Evolutionary conservation across 345 rosid species (phyloP).

Genomic region (Populus pruinosa): DNA sequence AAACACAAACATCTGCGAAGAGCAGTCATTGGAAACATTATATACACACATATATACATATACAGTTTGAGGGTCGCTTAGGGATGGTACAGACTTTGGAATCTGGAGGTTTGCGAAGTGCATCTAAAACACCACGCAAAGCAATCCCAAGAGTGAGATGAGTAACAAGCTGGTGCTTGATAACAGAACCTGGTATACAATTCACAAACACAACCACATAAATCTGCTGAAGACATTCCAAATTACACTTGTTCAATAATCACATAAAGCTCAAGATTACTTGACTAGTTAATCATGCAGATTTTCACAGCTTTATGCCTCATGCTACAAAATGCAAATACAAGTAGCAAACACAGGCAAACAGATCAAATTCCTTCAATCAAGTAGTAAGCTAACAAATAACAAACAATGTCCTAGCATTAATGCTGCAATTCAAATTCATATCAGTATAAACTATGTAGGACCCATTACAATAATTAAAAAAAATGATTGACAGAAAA

Average conservation of each 20-base stretch:
- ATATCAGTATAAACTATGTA: background rate
- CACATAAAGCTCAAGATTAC: background rate
- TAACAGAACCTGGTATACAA: conserved; percentile 70
- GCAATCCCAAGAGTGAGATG: conserved; percentile 93
- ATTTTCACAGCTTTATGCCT: background rate
- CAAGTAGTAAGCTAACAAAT: background rate
- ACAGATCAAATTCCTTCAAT: background rate
- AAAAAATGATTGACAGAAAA: background rate
- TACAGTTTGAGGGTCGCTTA: background rate
- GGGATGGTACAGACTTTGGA: conserved; percentile 64
- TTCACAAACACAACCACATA: conserved; percentile 9
- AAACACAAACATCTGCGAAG: conserved; percentile 85
- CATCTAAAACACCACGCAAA: conserved; percentile 86
- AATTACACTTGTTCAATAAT: background rate
- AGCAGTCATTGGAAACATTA: conserved; percentile 9
- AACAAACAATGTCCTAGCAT: background rate
- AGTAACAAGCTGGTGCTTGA: conserved; percentile 93
- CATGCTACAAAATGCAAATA: background rate
- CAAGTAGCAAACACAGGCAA: background rate
- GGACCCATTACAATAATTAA: background rate
- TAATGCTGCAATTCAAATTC: background rate
- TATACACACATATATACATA: background rate
- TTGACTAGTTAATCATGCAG: background rate
- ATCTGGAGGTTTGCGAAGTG: conserved; percentile 94
- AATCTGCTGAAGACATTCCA: background rate